Conservation (phyloP, 2,329 filamentous ascomycete genomes). For the Fusarium oligoseptatum region DNA sequence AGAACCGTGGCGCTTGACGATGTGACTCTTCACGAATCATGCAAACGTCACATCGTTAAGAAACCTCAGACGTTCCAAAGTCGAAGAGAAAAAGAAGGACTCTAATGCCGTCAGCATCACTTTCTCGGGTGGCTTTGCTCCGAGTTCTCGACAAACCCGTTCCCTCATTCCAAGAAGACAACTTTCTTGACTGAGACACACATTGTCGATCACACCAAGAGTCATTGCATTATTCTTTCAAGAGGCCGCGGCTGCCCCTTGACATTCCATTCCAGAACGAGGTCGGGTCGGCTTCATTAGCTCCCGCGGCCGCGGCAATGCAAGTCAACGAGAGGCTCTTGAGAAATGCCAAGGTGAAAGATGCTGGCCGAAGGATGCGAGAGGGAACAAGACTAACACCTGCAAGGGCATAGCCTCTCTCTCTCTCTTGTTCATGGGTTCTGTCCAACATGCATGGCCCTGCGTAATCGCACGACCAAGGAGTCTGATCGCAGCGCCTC, state of each 20-base stretch:
- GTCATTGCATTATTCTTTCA: neutral
- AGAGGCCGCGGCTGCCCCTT: neutral
- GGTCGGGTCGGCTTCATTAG: neutral
- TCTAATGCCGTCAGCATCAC: neutral
- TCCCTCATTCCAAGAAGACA: neutral
- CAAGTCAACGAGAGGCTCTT: conserved; percentile 3
- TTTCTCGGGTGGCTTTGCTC: neutral
- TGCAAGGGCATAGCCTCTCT: neutral
- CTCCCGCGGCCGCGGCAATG: conserved; percentile 11
- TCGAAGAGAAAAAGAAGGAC: neutral
- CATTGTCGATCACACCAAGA: neutral
- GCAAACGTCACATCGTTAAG: conserved; percentile 4
- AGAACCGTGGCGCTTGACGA: neutral
- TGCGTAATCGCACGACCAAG: conserved; percentile 9
- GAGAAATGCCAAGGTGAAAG: neutral
- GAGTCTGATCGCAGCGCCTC: neutral
- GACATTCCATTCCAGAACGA: conserved; percentile 5
- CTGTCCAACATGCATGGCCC: neutral
- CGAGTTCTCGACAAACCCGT: neutral
- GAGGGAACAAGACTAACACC: neutral
- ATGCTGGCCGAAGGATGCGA: neutral
- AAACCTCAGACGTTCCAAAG: neutral
- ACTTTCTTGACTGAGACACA: neutral
- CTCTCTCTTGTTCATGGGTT: neutral
- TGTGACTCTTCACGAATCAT: conserved; percentile 10